Percentiles rank a stretch among this genome's conserved stretches.
Conservation (phyloP, 768 basidiomycete species). For the Kwoniella sp. region DNA sequence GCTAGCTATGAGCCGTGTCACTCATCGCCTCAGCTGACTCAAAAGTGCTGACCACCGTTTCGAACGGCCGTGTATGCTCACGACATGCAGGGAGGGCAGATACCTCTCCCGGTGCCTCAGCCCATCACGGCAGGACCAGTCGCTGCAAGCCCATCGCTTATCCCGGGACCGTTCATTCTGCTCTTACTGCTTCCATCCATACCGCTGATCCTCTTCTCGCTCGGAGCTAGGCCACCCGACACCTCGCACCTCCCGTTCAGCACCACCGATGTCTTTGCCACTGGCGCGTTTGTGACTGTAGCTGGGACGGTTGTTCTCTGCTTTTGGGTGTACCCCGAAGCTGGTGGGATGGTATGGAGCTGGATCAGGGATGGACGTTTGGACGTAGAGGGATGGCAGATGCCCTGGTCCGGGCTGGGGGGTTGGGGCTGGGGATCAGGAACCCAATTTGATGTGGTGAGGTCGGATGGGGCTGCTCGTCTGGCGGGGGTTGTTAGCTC, state of each 20-base stretch:
- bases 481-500: too few species aligned
- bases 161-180: conserved; percentile 35
- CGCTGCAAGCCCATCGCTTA: conserved; percentile 1
- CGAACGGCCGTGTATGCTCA: too few species aligned
- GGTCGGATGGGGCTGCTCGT: not conserved
- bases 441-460: not conserved
- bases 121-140: too few species aligned
- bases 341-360: conserved; percentile 10
- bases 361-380: conserved; percentile 28
- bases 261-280: conserved; percentile 30
- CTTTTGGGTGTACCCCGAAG: conserved; percentile 31
- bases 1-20: too few species aligned
- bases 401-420: not conserved
- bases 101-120: too few species aligned
- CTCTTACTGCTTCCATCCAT: conserved; percentile 32
- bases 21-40: too few species aligned
- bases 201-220: conserved; percentile 31
- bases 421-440: not conserved
- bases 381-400: not conserved
- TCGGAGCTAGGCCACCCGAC: conserved; percentile 38
- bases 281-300: conserved; percentile 28
- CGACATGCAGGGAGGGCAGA: too few species aligned
- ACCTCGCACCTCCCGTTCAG: conserved; percentile 30
- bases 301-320: conserved; percentile 30
- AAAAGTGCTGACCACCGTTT: too few species aligned